Conservation (phyloP, 2,329 filamentous ascomycete species). For the Hypoxylon sp. region DNA sequence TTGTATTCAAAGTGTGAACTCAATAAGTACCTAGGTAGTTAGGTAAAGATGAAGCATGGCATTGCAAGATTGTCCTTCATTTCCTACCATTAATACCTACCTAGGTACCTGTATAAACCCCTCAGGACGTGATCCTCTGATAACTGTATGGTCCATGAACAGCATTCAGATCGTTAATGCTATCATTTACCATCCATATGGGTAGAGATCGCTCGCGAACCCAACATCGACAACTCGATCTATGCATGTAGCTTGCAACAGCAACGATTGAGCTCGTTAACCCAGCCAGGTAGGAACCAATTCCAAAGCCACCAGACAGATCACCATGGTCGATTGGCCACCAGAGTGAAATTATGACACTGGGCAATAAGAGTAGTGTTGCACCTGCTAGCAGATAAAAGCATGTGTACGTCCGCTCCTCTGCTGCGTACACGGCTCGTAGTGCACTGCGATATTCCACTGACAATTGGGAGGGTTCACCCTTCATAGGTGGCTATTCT, state of each 20-base stretch:
- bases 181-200: background rate
- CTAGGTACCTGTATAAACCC: background rate
- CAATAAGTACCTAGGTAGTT: no score
- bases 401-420: slow-evolving; percentile 14
- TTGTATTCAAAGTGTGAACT: no score
- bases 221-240: slow-evolving; percentile 12
- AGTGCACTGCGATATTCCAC: background rate
- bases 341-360: slow-evolving; percentile 14
- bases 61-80: no score
- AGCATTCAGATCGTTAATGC: background rate
- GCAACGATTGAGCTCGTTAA: slow-evolving; percentile 4
- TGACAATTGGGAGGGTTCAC: background rate
- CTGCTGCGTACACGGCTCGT: background rate
- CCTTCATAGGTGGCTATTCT: no score
- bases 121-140: background rate
- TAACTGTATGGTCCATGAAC: background rate
- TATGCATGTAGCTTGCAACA: slow-evolving; percentile 7
- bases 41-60: no score
- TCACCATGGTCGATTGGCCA: slow-evolving; percentile 11
- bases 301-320: slow-evolving; percentile 12
- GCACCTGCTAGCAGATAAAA: slow-evolving; percentile 9
- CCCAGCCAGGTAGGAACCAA: slow-evolving; percentile 9
- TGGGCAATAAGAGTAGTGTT: background rate
- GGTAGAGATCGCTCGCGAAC: background rate
- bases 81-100: no score